Base-by-base conservation (phyloP, 2,329 filamentous ascomycete species). In the Aspergillus pseudotamarii region DNA sequence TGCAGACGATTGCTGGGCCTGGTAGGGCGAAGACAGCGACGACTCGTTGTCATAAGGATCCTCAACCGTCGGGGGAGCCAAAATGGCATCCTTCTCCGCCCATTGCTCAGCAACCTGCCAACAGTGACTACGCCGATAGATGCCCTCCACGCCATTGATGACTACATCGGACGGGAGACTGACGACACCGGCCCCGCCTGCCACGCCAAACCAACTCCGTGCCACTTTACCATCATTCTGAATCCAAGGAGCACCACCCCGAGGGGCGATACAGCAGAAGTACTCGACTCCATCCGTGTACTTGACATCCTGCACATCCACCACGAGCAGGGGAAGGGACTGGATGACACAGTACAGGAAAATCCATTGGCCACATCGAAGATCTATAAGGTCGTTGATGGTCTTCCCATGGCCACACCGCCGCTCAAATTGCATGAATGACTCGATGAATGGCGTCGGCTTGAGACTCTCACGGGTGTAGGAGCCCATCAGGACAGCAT, bases 401-500 rank as follows among this genome's bases (percentile, higher is more conserved):
- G 69, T 79, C 69, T 81, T 82, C 4, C 80, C 79, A 38, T 78
- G 74, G 10, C 77, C 80, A 21, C 69, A 75, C 34, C 78, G 77
- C 11, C 82, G 78, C 68, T 83, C 82, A 61, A 82, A 83, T 53
- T 79, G 75, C 76, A 82, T 81, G 61, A 83, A 83, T 34, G 76
- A 75, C 65, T 83, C 80, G 34, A 83, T 76, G 66, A 82, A 83
- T 1, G 76, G 69, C 1, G 81, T 83, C 19, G 80, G 77, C 51
- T 78, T 79, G 69, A 83, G 86, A 1, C 88, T 88, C 68, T 94
- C 91, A 51, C 88, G 86, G 68, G 97, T 96, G 79, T 94, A 94
- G 0, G 91, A 90, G 65, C 89, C 89, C 73, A 90, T 88, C n/a
- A 97, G 80, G 38, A 97, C 84, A 23, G 90, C 85, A 19, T 88